Evolutionary conservation across 352 stramenopile species (phyloP), one percentile per base, ranked within the genome.

Genomic region (Globisporangium splendens): DNA sequence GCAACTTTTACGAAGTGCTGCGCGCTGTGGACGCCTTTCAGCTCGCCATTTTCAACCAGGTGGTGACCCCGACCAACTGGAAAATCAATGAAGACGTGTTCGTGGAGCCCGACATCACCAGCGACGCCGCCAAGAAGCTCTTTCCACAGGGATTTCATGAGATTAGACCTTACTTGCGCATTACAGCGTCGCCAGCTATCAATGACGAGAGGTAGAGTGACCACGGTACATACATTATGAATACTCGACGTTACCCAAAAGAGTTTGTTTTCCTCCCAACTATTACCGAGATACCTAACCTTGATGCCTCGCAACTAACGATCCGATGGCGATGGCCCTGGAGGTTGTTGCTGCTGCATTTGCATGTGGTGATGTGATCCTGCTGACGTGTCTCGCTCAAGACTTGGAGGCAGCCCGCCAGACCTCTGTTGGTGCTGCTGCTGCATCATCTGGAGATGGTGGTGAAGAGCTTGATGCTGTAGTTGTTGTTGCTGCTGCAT

Each of bases 81-180:
- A 92, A 91, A 52, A 68, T 91, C 58, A 93, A 83, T 59, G 84
- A 94, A 47, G 84, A 94, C 49, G 84, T 94, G 41, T 93, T 94
- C 43, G 64, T 94, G n/a, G 80, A 90, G 47, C 84, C 84, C 5
- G 73, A 86, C 39, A 54, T 94, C 39, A 67, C 69, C 13, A 69
- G 47, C 13, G 77, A 85, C 42, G 77, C 77, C n/a, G 83, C 83
- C 60, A 91, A 88, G 65, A 77, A 81, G 65, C 64, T 94, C 31
- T 94, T 94, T 43, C 79, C 82, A 21, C 75, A 91, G 51, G 84
- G 84, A 46, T 86, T 88, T 52, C 82, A 93, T 68, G 83, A 91
- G 60, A 89, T 94, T 64, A 91, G 88, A 59, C 68, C 77, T 13
- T 95, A 92, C 59, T 62, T 87, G 31, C 77, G 83, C 51, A 79